These are phyloP conservation scores for Cyclotella kingstonii DNA, from an alignment of 108 stramenopile genomes.

Conservation along the genomic window DNA sequence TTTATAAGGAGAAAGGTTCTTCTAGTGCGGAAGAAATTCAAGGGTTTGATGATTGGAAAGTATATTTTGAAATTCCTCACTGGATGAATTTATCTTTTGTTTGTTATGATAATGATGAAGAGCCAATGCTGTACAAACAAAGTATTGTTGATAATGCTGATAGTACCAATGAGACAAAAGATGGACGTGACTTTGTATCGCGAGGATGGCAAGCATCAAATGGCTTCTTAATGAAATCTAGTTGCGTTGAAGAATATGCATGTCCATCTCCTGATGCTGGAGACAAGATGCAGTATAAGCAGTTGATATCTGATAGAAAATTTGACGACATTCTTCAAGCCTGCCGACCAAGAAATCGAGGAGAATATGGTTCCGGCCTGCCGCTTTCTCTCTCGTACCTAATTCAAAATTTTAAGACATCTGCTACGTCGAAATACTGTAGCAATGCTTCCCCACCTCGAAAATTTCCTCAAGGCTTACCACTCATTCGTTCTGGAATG, in stretches of 20 bases:
- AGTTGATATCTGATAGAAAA: constrained; percentile 68
- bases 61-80: constrained; percentile 81
- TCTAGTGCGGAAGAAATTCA: constrained; percentile 44
- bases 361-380: constrained; percentile 38
- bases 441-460: not conserved
- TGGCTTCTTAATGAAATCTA: constrained; percentile 46
- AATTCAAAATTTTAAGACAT: constrained; percentile 10
- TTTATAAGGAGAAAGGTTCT: constrained; percentile 58
- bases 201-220: constrained; percentile 41
- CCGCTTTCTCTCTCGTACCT: constrained; percentile 28
- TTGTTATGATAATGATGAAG: constrained; percentile 60
- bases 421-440: not conserved
- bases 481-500: not conserved
- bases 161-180: constrained; percentile 6
- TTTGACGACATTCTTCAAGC: constrained; percentile 86
- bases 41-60: constrained; percentile 50
- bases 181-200: constrained; percentile 11
- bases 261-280: not conserved
- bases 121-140: constrained; percentile 39
- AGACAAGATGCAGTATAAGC: constrained; percentile 50
- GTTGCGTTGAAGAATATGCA: not conserved
- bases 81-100: constrained; percentile 90
- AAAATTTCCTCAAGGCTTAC: not conserved
- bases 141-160: not conserved
- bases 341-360: constrained; percentile 63